Percentiles rank a stretch among this genome's conserved stretches.
phyloP scores from a whole-genome alignment of 2,329 filamentous ascomycete genomes.

The Aspergillus terreus region DNA sequence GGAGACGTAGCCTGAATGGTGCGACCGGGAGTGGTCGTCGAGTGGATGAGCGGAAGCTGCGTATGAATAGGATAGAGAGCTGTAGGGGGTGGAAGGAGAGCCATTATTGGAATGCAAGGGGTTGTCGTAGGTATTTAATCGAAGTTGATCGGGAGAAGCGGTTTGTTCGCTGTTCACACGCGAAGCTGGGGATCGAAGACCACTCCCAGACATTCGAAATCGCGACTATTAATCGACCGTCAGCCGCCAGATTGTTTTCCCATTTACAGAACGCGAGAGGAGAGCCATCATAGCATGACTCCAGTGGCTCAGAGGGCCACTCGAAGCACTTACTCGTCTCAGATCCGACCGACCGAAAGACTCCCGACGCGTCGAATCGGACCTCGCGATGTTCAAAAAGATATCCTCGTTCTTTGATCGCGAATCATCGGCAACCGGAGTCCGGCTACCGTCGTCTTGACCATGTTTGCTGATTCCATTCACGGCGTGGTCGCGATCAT shows the following conservation, averaged over 20 bases:
- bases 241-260: conserved; percentile 1
- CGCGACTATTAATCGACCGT: conserved; percentile 26
- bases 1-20: conserved; percentile 29
- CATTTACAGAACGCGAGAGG: background rate
- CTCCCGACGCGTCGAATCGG: conserved; percentile 36
- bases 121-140: conserved; percentile 28
- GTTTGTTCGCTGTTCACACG: conserved; percentile 29
- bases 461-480: conserved; percentile 25
- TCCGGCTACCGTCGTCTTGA: conserved; percentile 28
- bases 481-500: conserved; percentile 22
- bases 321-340: conserved; percentile 31
- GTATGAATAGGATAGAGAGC: conserved; percentile 24
- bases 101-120: conserved; percentile 34
- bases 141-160: conserved; percentile 34
- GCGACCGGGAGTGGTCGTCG: conserved; percentile 33
- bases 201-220: conserved; percentile 32
- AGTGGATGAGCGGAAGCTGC: conserved; percentile 37
- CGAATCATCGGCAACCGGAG: conserved; percentile 34
- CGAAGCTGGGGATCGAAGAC: conserved; percentile 32
- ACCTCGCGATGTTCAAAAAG: conserved; percentile 45
- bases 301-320: background rate
- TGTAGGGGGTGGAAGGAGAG: conserved; percentile 27
- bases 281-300: background rate
- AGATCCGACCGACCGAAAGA: conserved; percentile 37
- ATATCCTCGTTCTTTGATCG: conserved; percentile 42